Evolutionary conservation across 805 yeast genomes (phyloP).

Genomic region (Cyberlindnera mississippiensis): DNA sequence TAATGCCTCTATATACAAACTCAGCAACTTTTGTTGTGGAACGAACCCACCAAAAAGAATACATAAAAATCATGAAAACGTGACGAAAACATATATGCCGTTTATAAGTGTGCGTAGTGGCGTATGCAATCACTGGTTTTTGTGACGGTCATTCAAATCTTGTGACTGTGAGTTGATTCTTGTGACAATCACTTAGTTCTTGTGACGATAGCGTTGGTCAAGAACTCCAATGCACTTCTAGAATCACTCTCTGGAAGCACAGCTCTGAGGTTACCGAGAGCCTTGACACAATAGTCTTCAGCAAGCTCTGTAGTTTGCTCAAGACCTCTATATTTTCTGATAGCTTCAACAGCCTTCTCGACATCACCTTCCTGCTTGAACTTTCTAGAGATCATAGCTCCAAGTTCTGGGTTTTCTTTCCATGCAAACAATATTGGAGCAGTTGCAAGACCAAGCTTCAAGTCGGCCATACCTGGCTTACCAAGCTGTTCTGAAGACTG

Average conservation of each 20-base stretch:
- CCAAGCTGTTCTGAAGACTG: constrained; percentile 83
- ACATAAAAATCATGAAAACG: too few species aligned
- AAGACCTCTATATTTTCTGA: constrained; percentile 67
- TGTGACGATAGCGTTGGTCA: constrained; percentile 79
- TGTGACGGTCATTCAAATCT: too few species aligned
- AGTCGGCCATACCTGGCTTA: constrained; percentile 94
- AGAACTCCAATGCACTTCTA: constrained; percentile 76
- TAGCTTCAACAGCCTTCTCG: constrained; percentile 73
- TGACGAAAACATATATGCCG: too few species aligned
- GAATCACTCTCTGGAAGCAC: constrained; percentile 85
- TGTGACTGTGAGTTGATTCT: too few species aligned
- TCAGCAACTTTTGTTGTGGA: too few species aligned
- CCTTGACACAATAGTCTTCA: constrained; percentile 68
- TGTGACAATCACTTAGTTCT: constrained; percentile 61
- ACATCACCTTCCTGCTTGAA: constrained; percentile 81
- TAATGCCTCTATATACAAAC: too few species aligned
- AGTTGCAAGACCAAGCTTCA: constrained; percentile 90
- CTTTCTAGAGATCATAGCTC: constrained; percentile 78
- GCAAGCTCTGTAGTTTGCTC: constrained; percentile 75
- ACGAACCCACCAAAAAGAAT: too few species aligned
- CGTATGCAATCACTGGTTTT: too few species aligned
- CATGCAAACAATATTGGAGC: constrained; percentile 96
- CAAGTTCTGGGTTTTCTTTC: constrained; percentile 81
- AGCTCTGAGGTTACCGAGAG: constrained; percentile 61
- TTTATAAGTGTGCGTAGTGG: not conserved